Conservation (phyloP, 805 yeast genomes). For the Ogataea kodamae region DNA sequence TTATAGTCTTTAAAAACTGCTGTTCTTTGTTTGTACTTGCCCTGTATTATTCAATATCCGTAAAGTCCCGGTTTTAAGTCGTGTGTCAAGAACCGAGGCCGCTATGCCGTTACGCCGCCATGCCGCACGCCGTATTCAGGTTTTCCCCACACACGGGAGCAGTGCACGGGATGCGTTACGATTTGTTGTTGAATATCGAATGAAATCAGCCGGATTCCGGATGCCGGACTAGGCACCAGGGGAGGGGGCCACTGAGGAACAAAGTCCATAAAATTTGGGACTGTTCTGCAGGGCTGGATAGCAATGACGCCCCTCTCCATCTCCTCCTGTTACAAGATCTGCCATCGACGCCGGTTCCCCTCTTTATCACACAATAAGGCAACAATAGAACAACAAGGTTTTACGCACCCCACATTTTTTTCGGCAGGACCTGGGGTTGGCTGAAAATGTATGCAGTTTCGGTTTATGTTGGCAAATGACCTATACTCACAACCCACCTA, state of each 20-base stretch:
- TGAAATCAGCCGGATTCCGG: constrained; percentile 10
- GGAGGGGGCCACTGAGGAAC: constrained; percentile 10
- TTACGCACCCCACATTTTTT: constrained; percentile 5
- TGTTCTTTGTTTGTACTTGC: constrained; percentile 20
- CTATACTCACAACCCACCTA: no score
- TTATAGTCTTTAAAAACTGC: constrained; percentile 10
- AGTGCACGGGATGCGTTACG: no score
- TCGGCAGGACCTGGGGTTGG: constrained; percentile 5
- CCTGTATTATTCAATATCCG: no score
- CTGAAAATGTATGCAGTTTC: constrained; percentile 8
- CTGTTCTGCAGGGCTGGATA: no score
- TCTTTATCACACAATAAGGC: constrained; percentile 7
- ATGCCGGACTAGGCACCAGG: constrained; percentile 3
- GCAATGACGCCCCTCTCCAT: constrained; percentile 18
- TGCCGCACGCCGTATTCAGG: constrained; percentile 6
- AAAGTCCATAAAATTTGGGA: background rate
- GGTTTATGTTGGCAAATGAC: constrained; percentile 7
- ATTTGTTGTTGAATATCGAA: constrained; percentile 12
- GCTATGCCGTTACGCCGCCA: no score
- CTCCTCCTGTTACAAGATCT: constrained; percentile 15
- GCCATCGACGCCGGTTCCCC: constrained; percentile 5
- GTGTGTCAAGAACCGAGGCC: no score
- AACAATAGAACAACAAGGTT: constrained; percentile 9
- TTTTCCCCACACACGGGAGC: constrained; percentile 9
- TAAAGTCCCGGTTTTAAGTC: no score